These are phyloP conservation scores for Lentinula raphanica DNA, from an alignment of 768 basidiomycete species.

Conservation along the genomic window DNA sequence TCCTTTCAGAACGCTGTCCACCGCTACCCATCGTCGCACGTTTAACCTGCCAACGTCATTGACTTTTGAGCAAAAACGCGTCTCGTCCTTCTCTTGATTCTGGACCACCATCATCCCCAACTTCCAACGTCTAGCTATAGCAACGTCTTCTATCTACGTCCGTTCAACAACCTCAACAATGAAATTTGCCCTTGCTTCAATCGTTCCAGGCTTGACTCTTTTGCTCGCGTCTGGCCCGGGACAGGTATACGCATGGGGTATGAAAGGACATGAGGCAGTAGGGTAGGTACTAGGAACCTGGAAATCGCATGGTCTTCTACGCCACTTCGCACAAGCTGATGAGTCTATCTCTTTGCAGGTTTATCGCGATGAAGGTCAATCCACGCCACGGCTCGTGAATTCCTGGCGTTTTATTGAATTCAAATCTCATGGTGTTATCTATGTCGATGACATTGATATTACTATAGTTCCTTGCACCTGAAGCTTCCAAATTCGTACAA, in stretches of 20 bases:
- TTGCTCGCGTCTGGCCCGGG: neutral
- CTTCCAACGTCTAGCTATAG: too few relatives aligned
- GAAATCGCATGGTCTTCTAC: neutral
- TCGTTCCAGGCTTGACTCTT: neutral
- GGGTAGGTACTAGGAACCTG: too few relatives aligned
- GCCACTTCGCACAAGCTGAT: neutral
- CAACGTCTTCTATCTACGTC: neutral
- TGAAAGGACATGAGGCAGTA: neutral
- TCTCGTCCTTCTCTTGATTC: neutral
- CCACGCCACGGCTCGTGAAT: too few relatives aligned
- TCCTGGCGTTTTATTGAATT: neutral
- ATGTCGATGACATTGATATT: too few relatives aligned
- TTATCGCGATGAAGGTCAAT: neutral
- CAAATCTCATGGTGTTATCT: neutral
- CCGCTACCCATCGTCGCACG: neutral
- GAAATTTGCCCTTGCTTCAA: neutral
- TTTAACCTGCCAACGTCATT: neutral
- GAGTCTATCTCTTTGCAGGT: neutral
- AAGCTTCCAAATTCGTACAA: neutral
- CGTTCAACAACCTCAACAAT: neutral
- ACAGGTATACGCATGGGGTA: neutral
- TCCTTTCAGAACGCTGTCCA: neutral
- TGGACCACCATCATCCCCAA: neutral
- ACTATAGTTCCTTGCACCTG: neutral
- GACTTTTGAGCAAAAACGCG: neutral